Base-by-base conservation (phyloP, 768 basidiomycete species). In the Collybia nuda region DNA sequence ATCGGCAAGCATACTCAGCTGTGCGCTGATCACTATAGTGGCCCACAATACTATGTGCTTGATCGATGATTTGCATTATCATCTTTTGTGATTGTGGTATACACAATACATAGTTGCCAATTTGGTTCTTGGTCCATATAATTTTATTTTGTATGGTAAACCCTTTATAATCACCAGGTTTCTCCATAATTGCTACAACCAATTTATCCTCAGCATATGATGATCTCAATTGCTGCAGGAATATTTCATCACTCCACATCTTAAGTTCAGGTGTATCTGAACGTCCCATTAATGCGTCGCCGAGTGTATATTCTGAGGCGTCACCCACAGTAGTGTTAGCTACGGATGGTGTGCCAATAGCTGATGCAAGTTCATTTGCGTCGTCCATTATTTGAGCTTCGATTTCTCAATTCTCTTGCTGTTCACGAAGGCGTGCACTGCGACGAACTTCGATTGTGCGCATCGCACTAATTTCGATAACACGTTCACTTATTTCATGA, bases 21-120 rank as follows among this genome's bases (percentile, higher is more conserved):
- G 66, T 75, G 23, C 57, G 46, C 5, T 62, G 56, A 1, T 41
- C 14, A 0, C 69, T 62, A 19, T 69, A 64, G 40, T 74, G 72
- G 0, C 71, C 73, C 0, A 76, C 50, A 0, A 58, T 50, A 0
- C 8, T 7, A 44, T 75, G 71, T 0, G 63, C 66, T n/a, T 66
- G 51, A 3, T 51, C 38, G 2, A 68, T 36, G 1, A 55, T 51
- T 2, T 8, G 47, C 11, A 47, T 56, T 11, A 56, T 39, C 37
- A 59, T 9, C n/a, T 41, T 19, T 26, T 48, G 41, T 11, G 44
- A 21, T 5, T 50, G 23, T 0, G 63, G 67, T 5, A 66, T 49
- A 41, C 66, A 66, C 7, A 62, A 9, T 7, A 58, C 58, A 0
- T 50, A 40, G 0, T 47, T 46, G 17, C 45, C 53, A 3, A 42